phyloP scores from a whole-genome alignment of 2,329 filamentous ascomycete genomes.

The Nothophaeocryptopus gaeumannii region DNA sequence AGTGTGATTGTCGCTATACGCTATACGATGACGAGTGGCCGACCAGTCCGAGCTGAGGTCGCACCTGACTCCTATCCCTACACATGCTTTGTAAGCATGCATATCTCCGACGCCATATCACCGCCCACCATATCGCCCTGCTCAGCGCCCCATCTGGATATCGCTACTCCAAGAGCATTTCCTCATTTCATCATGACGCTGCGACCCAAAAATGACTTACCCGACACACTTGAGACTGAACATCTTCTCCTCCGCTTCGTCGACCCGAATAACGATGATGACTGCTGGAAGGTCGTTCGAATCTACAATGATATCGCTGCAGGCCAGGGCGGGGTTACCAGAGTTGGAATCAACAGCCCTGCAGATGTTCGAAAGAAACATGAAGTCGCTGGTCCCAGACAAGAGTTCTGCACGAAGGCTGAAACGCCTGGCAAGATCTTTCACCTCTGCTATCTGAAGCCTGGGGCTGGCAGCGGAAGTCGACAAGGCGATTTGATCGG shows the following conservation, averaged over 20 bases:
- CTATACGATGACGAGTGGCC: too few relatives aligned
- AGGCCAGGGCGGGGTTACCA: not conserved
- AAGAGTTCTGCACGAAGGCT: constrained; percentile 5
- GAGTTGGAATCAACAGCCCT: constrained; percentile 4
- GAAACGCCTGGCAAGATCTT: constrained; percentile 2
- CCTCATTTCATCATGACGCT: too few relatives aligned
- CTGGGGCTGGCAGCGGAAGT: not conserved
- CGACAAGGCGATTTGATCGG: not conserved
- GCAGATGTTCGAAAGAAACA: constrained; percentile 4
- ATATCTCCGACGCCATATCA: too few relatives aligned
- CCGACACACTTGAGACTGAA: not conserved
- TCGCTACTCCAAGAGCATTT: too few relatives aligned
- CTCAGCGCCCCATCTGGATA: too few relatives aligned
- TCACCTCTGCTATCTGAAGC: constrained; percentile 9
- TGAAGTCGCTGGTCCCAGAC: not conserved
- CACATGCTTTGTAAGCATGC: too few relatives aligned
- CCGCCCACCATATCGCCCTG: too few relatives aligned
- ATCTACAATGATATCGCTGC: constrained; percentile 3
- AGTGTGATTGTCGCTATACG: too few relatives aligned
- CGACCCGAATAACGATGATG: not conserved
- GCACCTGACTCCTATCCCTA: too few relatives aligned
- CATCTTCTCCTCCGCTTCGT: constrained; percentile 4
- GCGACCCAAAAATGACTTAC: not conserved
- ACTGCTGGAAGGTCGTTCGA: constrained; percentile 2
- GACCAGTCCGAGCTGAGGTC: too few relatives aligned